These are phyloP conservation scores for Cytospora mali DNA, from an alignment of 2,329 filamentous ascomycete genomes.

Conservation along the genomic window DNA sequence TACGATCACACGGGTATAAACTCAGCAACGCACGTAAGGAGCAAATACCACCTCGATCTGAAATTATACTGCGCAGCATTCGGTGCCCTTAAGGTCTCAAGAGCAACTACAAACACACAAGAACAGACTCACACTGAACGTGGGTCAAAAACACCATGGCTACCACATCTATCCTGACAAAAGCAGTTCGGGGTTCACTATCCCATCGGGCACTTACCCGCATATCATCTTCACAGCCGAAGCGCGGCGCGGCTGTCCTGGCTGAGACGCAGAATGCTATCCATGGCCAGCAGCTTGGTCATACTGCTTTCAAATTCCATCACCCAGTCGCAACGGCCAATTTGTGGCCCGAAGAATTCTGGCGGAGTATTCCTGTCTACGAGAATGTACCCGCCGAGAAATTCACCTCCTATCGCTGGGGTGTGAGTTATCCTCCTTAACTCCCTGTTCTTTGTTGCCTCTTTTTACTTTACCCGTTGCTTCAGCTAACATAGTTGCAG, in stretches of 20 bases:
- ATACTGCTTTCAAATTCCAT: neutral
- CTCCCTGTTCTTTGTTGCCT: neutral
- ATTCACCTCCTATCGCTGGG: constrained; percentile 58
- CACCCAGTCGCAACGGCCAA: neutral
- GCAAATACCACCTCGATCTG: neutral
- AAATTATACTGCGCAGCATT: neutral
- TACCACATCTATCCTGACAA: neutral
- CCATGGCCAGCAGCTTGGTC: neutral
- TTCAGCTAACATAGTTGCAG: neutral
- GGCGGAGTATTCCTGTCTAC: constrained; percentile 55
- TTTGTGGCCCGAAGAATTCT: constrained; percentile 45
- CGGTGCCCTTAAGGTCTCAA: neutral
- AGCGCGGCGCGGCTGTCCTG: neutral
- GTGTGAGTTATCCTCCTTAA: constrained; percentile 44
- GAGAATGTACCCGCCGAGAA: constrained; percentile 48
- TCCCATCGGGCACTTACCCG: neutral
- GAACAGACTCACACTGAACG: neutral
- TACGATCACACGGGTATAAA: no score
- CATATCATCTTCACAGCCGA: neutral
- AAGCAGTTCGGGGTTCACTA: neutral
- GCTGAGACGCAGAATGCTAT: neutral
- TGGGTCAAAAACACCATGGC: neutral
- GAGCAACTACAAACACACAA: neutral
- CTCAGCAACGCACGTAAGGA: neutral
- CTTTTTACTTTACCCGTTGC: neutral